Percentiles rank a stretch among this genome's conserved stretches.
These are phyloP conservation scores for Ascochyta viciae-villosae DNA, from an alignment of 2,329 filamentous ascomycete genomes.

Conservation along the genomic window DNA sequence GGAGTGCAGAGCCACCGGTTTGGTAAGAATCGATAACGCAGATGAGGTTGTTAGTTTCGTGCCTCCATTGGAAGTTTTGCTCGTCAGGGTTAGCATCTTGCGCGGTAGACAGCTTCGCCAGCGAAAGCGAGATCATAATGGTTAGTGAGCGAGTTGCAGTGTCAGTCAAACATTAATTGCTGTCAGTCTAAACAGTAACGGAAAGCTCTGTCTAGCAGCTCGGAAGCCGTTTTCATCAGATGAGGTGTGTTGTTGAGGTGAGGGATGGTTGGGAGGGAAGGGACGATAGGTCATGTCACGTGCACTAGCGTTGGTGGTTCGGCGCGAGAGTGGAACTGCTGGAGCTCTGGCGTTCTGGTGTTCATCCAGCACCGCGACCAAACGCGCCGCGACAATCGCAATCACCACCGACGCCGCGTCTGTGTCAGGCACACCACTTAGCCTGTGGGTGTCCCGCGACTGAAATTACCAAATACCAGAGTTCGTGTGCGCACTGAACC, in stretches of 20 bases:
- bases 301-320: constrained; percentile 23
- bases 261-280: constrained; percentile 22
- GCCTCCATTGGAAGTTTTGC: constrained; percentile 46
- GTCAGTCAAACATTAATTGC: constrained; percentile 22
- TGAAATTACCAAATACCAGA: constrained; percentile 19
- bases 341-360: constrained; percentile 39
- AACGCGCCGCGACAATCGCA: constrained; percentile 40
- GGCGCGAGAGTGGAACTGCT: constrained; percentile 30
- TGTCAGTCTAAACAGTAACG: background rate
- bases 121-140: constrained; percentile 40
- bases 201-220: background rate
- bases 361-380: constrained; percentile 41
- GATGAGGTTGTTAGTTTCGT: constrained; percentile 41
- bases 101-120: constrained; percentile 45
- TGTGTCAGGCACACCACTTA: constrained; percentile 30
- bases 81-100: constrained; percentile 36
- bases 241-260: background rate
- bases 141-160: constrained; percentile 9
- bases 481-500: constrained; percentile 47
- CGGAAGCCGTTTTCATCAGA: background rate
- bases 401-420: constrained; percentile 27
- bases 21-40: constrained; percentile 44
- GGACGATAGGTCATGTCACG: constrained; percentile 25
- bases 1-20: constrained; percentile 28
- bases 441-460: constrained; percentile 32